Conservation (phyloP, 106 monocot genomes). For the Posidonia australis region DNA sequence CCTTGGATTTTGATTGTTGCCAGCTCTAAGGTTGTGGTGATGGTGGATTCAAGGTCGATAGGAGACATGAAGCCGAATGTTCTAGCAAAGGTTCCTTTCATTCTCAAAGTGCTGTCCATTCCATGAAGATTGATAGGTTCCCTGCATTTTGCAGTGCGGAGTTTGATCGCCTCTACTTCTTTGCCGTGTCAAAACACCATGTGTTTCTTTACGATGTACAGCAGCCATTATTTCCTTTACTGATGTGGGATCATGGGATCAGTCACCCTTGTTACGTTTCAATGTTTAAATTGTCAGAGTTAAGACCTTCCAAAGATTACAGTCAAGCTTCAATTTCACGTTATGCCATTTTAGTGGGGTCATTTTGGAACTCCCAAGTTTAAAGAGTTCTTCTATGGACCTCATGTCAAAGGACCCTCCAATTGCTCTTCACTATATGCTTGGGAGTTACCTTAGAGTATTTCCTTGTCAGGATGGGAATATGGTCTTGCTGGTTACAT, state of each 20-base stretch:
- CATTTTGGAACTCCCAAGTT: constrained; percentile 55
- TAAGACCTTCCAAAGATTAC: constrained; percentile 37
- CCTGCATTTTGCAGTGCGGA: constrained; percentile 26
- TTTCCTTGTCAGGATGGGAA: constrained; percentile 34
- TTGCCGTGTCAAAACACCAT: constrained; percentile 22
- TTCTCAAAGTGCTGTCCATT: constrained; percentile 4
- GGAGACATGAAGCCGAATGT: constrained; percentile 8
- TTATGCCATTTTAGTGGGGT: constrained; percentile 64
- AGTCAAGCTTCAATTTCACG: constrained; percentile 34
- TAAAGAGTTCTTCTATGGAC: constrained; percentile 58
- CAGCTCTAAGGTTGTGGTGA: constrained; percentile 15
- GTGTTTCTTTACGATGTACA: constrained; percentile 39
- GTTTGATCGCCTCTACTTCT: constrained; percentile 27
- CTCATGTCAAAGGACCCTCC: constrained; percentile 9
- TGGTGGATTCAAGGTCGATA: constrained; percentile 36
- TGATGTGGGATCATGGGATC: constrained; percentile 51
- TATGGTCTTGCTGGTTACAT: constrained; percentile 16
- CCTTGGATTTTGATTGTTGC: constrained; percentile 50
- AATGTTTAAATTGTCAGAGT: constrained; percentile 38
- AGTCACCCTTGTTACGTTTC: constrained; percentile 26
- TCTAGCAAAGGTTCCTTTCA: constrained; percentile 24
- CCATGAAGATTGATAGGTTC: constrained; percentile 17
- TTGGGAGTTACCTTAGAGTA: constrained; percentile 67
- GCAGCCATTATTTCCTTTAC: constrained; percentile 34
- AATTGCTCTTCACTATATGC: constrained; percentile 29